Conservation (phyloP, 768 basidiomycete genomes). For the Crepidotus variabilis region DNA sequence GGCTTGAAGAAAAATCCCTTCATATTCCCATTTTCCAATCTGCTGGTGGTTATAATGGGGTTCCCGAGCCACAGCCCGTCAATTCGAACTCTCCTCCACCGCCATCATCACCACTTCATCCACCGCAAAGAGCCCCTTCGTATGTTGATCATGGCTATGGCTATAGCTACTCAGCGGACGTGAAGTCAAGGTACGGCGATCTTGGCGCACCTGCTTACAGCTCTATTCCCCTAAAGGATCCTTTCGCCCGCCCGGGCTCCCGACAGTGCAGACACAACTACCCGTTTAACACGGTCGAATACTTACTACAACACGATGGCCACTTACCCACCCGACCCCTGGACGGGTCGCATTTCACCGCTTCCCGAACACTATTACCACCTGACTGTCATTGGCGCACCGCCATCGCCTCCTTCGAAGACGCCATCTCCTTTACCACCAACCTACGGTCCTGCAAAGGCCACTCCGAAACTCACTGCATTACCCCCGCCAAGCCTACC, state of each 20-base stretch:
- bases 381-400: too few relatives aligned
- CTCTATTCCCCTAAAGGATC: constrained; percentile 58
- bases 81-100: background rate
- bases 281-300: background rate
- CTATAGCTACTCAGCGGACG: background rate
- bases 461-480: too few relatives aligned
- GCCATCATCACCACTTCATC: background rate
- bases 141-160: background rate
- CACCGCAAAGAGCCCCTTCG: background rate
- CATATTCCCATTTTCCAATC: background rate
- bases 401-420: too few relatives aligned
- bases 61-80: background rate
- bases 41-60: background rate
- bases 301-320: background rate
- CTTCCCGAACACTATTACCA: too few relatives aligned
- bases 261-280: background rate
- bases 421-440: too few relatives aligned
- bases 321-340: background rate
- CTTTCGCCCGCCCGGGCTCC: constrained; percentile 45
- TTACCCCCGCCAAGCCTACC: background rate
- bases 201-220: constrained; percentile 53
- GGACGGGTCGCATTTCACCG: background rate
- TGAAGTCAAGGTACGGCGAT: constrained; percentile 3
- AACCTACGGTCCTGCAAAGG: too few relatives aligned
- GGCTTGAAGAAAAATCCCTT: constrained; percentile 6